phyloP scores from a whole-genome alignment of 306 rosid species.

The Cicer bijugum region DNA sequence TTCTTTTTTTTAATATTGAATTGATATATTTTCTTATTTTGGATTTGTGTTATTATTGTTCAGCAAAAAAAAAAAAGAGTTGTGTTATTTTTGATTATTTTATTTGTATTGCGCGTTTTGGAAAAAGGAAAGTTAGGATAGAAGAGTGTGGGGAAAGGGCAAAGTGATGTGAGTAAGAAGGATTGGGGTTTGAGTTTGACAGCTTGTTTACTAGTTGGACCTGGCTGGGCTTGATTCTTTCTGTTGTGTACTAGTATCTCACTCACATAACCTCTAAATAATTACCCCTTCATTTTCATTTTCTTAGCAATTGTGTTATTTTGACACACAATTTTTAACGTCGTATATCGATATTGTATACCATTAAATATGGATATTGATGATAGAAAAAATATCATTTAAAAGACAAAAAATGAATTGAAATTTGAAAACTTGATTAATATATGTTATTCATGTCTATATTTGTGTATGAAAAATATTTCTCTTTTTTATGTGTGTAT shows the following conservation, averaged over 20 bases:
- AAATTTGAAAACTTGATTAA: too few relatives aligned
- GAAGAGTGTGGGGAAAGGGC: constrained; percentile 40
- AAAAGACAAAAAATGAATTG: too few relatives aligned
- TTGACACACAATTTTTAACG: too few relatives aligned
- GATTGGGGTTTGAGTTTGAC: constrained; percentile 49
- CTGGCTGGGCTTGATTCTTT: constrained; percentile 52
- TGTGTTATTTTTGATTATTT: neutral
- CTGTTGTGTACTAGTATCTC: neutral
- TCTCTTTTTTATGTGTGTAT: too few relatives aligned
- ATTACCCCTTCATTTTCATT: too few relatives aligned
- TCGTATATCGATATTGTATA: too few relatives aligned
- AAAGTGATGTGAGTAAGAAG: constrained; percentile 10
- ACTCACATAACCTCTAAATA: too few relatives aligned
- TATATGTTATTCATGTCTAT: too few relatives aligned
- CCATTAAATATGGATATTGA: too few relatives aligned
- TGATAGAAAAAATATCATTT: too few relatives aligned
- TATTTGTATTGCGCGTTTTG: neutral
- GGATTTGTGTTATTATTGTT: neutral
- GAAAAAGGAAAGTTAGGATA: constrained; percentile 28
- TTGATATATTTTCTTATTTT: neutral
- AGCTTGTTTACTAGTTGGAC: constrained; percentile 66
- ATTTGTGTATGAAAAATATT: too few relatives aligned
- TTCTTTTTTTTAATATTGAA: neutral
- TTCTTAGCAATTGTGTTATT: too few relatives aligned
- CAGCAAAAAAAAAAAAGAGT: neutral